phyloP scores from a whole-genome alignment of 2,329 filamentous ascomycete species.

The Colletotrichum brevisporum region DNA sequence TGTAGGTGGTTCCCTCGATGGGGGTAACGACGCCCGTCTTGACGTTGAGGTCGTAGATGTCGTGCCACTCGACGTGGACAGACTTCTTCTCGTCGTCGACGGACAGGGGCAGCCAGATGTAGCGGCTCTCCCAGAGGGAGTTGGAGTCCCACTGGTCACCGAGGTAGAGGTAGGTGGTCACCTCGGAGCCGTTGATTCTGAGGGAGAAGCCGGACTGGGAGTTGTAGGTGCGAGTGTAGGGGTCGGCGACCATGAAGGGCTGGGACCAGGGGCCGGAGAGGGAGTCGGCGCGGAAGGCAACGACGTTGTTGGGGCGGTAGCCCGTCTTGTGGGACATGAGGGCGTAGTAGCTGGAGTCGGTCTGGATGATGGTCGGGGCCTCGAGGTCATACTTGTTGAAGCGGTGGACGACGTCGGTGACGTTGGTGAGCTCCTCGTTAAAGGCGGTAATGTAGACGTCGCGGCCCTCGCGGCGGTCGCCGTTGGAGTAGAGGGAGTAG shows the following conservation, averaged over 20 bases:
- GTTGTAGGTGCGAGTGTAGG: constrained; percentile 66
- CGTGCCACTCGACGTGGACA: constrained; percentile 64
- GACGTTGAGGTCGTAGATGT: constrained; percentile 67
- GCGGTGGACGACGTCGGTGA: constrained; percentile 66
- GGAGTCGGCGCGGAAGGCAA: constrained; percentile 66
- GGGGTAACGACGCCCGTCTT: constrained; percentile 63
- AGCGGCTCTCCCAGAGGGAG: constrained; percentile 67
- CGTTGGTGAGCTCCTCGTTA: constrained; percentile 64
- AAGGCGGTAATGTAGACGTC: constrained; percentile 71
- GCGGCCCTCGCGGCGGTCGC: constrained; percentile 66
- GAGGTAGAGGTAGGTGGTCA: constrained; percentile 65
- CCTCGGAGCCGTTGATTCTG: constrained; percentile 62
- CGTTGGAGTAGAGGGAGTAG: constrained; percentile 73
- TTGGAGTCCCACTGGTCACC: constrained; percentile 66
- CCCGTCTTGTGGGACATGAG: constrained; percentile 76
- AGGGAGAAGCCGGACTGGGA: constrained; percentile 66
- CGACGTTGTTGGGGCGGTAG: constrained; percentile 73
- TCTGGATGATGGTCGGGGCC: constrained; percentile 72
- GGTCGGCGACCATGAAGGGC: constrained; percentile 62
- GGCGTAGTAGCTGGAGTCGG: constrained; percentile 71
- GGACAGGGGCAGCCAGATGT: constrained; percentile 68
- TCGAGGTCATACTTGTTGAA: constrained; percentile 73
- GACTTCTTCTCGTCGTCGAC: constrained; percentile 65
- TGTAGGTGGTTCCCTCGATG: constrained; percentile 63
- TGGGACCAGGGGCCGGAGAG: constrained; percentile 66